A percentile compares a stretch with the other conserved stretches of the same genome.
Conservation (phyloP, 331 rosid genomes). For the Acacia pycnantha region DNA sequence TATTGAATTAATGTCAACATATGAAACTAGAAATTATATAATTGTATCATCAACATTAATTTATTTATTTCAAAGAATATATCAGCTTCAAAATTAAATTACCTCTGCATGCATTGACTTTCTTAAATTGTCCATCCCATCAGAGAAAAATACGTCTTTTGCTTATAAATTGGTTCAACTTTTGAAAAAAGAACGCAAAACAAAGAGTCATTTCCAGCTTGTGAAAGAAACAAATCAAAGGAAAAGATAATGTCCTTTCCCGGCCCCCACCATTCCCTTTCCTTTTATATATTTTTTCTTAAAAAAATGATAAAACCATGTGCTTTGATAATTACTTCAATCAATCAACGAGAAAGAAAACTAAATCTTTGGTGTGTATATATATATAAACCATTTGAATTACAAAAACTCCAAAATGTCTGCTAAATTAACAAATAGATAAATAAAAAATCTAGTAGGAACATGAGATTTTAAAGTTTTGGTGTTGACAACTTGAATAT, state of each 20-base stretch:
- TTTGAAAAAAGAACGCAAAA: slow-evolving; percentile 28
- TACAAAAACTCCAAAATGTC: too few species aligned
- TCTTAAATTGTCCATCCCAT: slow-evolving; percentile 23
- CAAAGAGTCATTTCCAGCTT: slow-evolving; percentile 26
- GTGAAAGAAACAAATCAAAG: neutral
- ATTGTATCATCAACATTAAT: neutral
- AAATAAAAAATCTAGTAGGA: too few species aligned
- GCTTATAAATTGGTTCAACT: slow-evolving; percentile 36
- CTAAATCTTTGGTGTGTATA: neutral
- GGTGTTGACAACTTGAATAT: too few species aligned
- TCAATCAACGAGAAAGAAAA: neutral
- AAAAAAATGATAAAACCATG: neutral
- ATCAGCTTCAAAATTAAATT: neutral
- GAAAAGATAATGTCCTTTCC: neutral
- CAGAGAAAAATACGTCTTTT: slow-evolving; percentile 15
- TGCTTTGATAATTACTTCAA: slow-evolving; percentile 21
- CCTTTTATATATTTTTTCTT: neutral
- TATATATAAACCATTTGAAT: too few species aligned
- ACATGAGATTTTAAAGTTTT: too few species aligned
- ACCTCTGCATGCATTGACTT: slow-evolving; percentile 9
- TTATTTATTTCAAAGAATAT: too few species aligned
- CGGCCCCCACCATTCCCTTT: neutral
- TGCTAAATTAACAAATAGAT: too few species aligned
- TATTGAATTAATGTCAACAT: neutral
- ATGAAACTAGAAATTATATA: neutral